These are phyloP conservation scores for Oenanthe sinensis DNA, from an alignment of 129 eudicot species.

Conservation along the genomic window DNA sequence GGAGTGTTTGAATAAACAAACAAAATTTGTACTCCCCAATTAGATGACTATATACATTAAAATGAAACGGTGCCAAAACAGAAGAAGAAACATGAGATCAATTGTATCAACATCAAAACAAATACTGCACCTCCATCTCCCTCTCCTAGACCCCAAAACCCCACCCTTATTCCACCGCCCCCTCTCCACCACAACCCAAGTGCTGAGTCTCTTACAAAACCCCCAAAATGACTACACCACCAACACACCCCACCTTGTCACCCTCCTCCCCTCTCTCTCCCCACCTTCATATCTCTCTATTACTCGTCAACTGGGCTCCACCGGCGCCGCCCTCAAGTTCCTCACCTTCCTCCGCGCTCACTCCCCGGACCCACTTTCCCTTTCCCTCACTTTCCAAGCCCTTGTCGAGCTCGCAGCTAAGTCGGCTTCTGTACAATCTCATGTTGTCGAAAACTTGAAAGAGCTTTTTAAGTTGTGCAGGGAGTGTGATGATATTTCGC, in stretches of 20 bases:
- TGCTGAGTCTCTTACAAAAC: slow-evolving; percentile 35
- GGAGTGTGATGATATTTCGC: slow-evolving; percentile 21
- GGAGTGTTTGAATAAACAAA: too few species aligned
- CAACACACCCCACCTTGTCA: slow-evolving; percentile 35
- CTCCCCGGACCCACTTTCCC: slow-evolving; percentile 9
- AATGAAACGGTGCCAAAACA: background rate
- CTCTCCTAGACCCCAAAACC: slow-evolving; percentile 31
- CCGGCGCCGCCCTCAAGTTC: slow-evolving; percentile 48
- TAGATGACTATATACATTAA: too few species aligned
- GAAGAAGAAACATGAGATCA: slow-evolving; percentile 8
- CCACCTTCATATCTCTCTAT: slow-evolving; percentile 31
- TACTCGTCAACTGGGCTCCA: slow-evolving; percentile 43
- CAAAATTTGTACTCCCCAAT: too few species aligned
- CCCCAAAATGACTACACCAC: slow-evolving; percentile 41
- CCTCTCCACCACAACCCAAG: slow-evolving; percentile 27
- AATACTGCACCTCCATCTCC: background rate
- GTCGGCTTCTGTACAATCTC: slow-evolving; percentile 12
- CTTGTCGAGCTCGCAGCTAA: slow-evolving; percentile 44
- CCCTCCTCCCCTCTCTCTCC: slow-evolving; percentile 28
- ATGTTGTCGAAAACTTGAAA: slow-evolving; percentile 15
- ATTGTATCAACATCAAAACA: slow-evolving; percentile 15
- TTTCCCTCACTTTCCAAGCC: slow-evolving; percentile 46
- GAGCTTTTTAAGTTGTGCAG: slow-evolving; percentile 27
- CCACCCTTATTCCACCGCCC: slow-evolving; percentile 26
- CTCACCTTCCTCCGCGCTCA: slow-evolving; percentile 33